Evolutionary conservation across 2,329 filamentous ascomycete species (phyloP).

Genomic region (Onygena corvina): DNA sequence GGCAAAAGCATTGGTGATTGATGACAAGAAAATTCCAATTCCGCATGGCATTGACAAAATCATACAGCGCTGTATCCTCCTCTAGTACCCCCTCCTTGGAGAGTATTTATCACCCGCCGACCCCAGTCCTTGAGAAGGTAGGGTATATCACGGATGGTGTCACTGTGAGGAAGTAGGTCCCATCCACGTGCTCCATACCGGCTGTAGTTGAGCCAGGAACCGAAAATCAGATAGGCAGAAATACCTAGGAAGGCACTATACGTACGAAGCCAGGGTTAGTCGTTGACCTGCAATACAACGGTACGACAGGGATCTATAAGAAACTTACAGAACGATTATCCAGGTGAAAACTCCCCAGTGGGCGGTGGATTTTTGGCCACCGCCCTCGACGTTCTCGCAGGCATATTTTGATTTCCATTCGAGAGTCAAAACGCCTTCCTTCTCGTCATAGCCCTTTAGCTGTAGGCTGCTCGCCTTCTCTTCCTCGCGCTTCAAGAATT

Average conservation of each 20-base stretch:
- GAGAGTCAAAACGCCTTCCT: constrained; percentile 55
- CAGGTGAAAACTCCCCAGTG: constrained; percentile 97
- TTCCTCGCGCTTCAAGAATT: constrained; percentile 16
- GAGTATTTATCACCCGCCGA: constrained; percentile 64
- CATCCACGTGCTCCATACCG: constrained; percentile 88
- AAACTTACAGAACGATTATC: constrained; percentile 76
- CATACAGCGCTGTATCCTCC: constrained; percentile 92
- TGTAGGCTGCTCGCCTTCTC: constrained; percentile 49
- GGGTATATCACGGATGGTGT: constrained; percentile 81
- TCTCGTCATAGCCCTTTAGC: constrained; percentile 60
- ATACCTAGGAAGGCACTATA: constrained; percentile 67
- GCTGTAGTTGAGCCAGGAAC: constrained; percentile 98
- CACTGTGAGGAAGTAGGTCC: constrained; percentile 86
- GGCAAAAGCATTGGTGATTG: too few relatives aligned
- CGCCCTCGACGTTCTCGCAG: constrained; percentile 44
- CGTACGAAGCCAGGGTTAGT: background rate
- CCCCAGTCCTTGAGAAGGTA: constrained; percentile 86
- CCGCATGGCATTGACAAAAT: constrained; percentile 16
- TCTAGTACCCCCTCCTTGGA: constrained; percentile 71
- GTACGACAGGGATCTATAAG: background rate
- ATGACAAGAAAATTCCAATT: background rate
- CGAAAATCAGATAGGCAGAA: constrained; percentile 89
- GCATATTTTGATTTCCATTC: constrained; percentile 83
- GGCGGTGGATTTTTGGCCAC: constrained; percentile 33
- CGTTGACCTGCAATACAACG: background rate